These are phyloP conservation scores for Cucurbita moschata DNA, from an alignment of 306 rosid species.

Conservation along the genomic window DNA sequence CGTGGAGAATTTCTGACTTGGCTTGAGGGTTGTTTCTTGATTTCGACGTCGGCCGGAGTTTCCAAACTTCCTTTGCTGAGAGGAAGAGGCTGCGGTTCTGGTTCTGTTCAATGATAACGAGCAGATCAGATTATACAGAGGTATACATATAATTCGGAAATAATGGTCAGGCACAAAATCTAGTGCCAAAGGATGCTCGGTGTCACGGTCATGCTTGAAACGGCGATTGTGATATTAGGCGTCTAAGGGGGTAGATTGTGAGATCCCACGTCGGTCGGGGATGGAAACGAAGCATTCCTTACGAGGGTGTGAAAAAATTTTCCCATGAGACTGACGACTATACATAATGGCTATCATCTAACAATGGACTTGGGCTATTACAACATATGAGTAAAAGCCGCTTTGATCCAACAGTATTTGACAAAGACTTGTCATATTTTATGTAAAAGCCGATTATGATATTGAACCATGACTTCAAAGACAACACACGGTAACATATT, in stretches of 20 bases:
- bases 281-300: no score
- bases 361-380: no score
- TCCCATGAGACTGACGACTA: no score
- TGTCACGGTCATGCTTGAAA: no score
- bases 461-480: neutral
- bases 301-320: no score
- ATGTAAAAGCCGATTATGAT: neutral
- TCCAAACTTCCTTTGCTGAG: slow-evolving; percentile 14
- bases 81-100: slow-evolving; percentile 17
- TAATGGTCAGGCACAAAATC: neutral
- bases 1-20: slow-evolving; percentile 19
- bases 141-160: slow-evolving; percentile 1
- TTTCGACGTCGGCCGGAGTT: slow-evolving; percentile 12
- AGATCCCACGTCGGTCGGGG: no score
- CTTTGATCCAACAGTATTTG: neutral
- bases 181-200: no score
- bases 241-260: no score
- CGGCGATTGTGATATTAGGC: no score
- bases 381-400: neutral
- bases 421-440: neutral
- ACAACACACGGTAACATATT: neutral
- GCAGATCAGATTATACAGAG: neutral
- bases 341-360: no score
- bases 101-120: slow-evolving; percentile 9
- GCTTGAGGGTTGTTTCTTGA: slow-evolving; percentile 18